phyloP scores from a whole-genome alignment of 2,329 filamentous ascomycete species.

The Clonostachys chloroleuca region DNA sequence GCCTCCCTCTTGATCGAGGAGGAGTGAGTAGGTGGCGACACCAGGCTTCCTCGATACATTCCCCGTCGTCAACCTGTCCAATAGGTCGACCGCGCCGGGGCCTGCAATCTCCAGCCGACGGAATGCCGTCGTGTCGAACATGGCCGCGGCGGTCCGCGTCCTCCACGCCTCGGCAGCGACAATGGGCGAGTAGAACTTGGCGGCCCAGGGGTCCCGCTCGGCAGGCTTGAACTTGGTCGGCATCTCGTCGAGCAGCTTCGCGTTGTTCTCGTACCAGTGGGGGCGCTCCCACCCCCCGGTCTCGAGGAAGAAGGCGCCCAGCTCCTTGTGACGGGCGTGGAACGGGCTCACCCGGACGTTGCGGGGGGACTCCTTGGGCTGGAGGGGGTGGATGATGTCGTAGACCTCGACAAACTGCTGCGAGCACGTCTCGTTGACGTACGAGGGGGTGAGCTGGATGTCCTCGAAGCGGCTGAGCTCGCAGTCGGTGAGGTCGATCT shows the following conservation, averaged over 20 bases:
- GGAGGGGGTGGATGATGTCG: slow-evolving; percentile 58
- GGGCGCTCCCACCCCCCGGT: slow-evolving; percentile 58
- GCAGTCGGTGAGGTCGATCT: slow-evolving; percentile 53
- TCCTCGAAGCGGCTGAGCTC: slow-evolving; percentile 58
- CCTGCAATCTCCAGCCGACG: slow-evolving; percentile 54
- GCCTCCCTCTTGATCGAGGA: slow-evolving; percentile 47
- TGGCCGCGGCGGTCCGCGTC: slow-evolving; percentile 55
- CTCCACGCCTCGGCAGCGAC: slow-evolving; percentile 60
- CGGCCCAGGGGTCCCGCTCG: slow-evolving; percentile 55
- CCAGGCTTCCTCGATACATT: slow-evolving; percentile 42
- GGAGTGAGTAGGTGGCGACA: slow-evolving; percentile 49
- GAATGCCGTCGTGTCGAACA: slow-evolving; percentile 60
- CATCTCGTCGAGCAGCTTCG: slow-evolving; percentile 40
- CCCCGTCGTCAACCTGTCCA: slow-evolving; percentile 48
- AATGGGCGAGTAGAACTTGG: slow-evolving; percentile 51
- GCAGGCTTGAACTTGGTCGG: slow-evolving; percentile 50
- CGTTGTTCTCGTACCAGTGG: slow-evolving; percentile 57
- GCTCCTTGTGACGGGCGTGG: slow-evolving; percentile 44
- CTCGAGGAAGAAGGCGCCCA: slow-evolving; percentile 57
- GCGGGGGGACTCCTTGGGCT: slow-evolving; percentile 51
- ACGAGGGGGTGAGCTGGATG: slow-evolving; percentile 49
- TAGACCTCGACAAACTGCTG: slow-evolving; percentile 63
- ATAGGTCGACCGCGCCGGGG: slow-evolving; percentile 47
- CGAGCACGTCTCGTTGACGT: slow-evolving; percentile 53
- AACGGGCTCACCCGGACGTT: slow-evolving; percentile 57